Conservation (phyloP, 1,139 yeast genomes). For the Saccharomyces hybrid region DNA sequence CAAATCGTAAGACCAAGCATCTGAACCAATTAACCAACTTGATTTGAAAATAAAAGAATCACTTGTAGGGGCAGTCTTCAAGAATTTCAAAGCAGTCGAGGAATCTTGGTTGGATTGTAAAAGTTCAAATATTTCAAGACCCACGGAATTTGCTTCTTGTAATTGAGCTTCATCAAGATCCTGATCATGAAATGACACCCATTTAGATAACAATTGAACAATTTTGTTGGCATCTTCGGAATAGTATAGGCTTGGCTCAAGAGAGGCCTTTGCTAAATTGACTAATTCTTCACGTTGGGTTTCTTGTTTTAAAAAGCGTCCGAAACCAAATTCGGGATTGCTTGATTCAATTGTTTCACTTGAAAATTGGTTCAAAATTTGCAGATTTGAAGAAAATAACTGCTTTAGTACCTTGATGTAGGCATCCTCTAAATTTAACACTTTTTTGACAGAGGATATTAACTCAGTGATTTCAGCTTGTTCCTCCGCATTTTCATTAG, state of each 20-base stretch:
- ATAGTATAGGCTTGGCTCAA: conserved; percentile 44
- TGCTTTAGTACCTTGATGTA: conserved; percentile 71
- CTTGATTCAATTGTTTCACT: conserved; percentile 38
- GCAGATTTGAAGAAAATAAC: conserved; percentile 48
- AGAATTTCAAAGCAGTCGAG: conserved; percentile 35
- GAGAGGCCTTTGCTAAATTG: conserved; percentile 41
- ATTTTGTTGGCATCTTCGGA: conserved; percentile 43
- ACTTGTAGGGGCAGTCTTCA: conserved; percentile 41
- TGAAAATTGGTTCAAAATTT: conserved; percentile 52
- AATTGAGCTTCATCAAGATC: conserved; percentile 31
- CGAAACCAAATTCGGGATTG: conserved; percentile 83
- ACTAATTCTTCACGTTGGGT: conserved; percentile 45
- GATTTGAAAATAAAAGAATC: conserved; percentile 44
- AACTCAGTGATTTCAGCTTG: conserved; percentile 8
- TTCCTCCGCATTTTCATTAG: conserved; percentile 10
- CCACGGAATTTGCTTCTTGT: conserved; percentile 29
- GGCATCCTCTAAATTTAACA: conserved; percentile 58
- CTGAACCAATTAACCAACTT: conserved; percentile 88
- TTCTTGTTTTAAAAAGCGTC: conserved; percentile 56
- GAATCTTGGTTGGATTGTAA: conserved; percentile 25
- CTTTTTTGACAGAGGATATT: conserved; percentile 34
- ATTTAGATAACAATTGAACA: conserved; percentile 54
- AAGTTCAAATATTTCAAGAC: conserved; percentile 33
- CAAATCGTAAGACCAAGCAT: conserved; percentile 89
- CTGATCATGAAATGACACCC: conserved; percentile 47